Conservation (phyloP, 345 rosid species). For the Populus pruinosa region DNA sequence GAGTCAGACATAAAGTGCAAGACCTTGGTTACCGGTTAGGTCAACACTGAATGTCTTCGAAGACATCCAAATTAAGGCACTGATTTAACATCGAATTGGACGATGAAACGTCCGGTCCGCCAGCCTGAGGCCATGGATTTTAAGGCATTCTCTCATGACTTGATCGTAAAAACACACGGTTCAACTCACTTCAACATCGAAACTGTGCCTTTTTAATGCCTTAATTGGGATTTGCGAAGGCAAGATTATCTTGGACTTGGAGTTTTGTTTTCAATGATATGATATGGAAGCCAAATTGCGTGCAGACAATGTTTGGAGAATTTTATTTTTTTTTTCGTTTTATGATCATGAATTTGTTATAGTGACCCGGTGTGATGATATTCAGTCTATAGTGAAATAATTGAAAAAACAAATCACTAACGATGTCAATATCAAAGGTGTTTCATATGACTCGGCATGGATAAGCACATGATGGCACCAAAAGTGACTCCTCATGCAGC, state of each 20-base stretch:
- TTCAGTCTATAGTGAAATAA: background rate
- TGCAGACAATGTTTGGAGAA: too few species aligned
- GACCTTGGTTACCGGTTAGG: background rate
- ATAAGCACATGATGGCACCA: background rate
- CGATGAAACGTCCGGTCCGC: background rate
- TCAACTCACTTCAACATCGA: too few species aligned
- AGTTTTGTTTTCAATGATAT: too few species aligned
- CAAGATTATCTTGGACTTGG: too few species aligned
- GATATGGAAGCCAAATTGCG: too few species aligned
- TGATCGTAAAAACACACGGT: background rate
- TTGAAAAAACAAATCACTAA: background rate
- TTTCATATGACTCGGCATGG: background rate
- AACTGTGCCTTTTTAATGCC: too few species aligned
- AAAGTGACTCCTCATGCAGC: conserved; percentile 12
- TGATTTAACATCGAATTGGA: background rate
- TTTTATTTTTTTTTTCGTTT: too few species aligned
- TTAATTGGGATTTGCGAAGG: too few species aligned
- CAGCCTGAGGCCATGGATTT: background rate
- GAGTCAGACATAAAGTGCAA: background rate
- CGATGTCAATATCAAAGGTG: background rate
- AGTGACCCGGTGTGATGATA: background rate
- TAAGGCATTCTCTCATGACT: background rate
- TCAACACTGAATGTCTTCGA: background rate
- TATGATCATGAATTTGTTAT: background rate
- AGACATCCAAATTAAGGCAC: too few species aligned